Evolutionary conservation across 208 protist genomes (phyloP).

Genomic region (Wallacemonas sp.): DNA sequence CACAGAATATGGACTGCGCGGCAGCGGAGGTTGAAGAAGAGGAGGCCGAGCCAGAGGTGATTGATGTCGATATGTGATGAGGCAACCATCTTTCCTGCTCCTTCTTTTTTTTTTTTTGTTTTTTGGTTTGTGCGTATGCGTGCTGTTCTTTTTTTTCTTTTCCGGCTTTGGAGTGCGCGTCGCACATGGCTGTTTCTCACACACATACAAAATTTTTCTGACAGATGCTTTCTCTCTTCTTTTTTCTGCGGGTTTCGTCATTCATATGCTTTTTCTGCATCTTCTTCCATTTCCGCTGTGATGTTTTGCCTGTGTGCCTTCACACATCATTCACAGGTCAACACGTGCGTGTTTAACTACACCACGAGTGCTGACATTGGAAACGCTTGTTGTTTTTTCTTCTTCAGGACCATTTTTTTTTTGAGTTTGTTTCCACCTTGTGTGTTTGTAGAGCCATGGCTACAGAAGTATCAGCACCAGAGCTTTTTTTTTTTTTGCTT

Average conservation of each 20-base stretch:
- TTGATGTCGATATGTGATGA: slow-evolving; percentile 11
- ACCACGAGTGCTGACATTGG: too few relatives aligned
- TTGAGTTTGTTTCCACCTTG: too few relatives aligned
- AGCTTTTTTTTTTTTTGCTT: neutral
- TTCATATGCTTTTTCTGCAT: too few relatives aligned
- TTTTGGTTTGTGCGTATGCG: neutral
- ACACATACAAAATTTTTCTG: too few relatives aligned
- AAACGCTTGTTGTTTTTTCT: too few relatives aligned
- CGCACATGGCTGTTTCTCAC: too few relatives aligned
- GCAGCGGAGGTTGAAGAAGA: neutral
- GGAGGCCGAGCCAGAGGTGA: neutral
- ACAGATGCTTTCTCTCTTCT: too few relatives aligned
- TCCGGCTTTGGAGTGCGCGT: too few relatives aligned
- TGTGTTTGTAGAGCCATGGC: too few relatives aligned
- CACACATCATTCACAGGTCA: neutral
- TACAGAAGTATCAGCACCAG: neutral
- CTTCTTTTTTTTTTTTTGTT: neutral
- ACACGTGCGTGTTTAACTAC: neutral
- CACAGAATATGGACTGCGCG: neutral
- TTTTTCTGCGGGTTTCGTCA: too few relatives aligned
- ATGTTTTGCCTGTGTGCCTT: neutral
- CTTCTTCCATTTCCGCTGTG: too few relatives aligned
- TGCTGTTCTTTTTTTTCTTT: too few relatives aligned
- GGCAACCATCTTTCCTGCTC: neutral
- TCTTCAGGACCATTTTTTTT: neutral